Evolutionary conservation across 108 stramenopile species (phyloP), one percentile per base, ranked within the genome.

Genomic region (Pseudonitzschia pungens): DNA sequence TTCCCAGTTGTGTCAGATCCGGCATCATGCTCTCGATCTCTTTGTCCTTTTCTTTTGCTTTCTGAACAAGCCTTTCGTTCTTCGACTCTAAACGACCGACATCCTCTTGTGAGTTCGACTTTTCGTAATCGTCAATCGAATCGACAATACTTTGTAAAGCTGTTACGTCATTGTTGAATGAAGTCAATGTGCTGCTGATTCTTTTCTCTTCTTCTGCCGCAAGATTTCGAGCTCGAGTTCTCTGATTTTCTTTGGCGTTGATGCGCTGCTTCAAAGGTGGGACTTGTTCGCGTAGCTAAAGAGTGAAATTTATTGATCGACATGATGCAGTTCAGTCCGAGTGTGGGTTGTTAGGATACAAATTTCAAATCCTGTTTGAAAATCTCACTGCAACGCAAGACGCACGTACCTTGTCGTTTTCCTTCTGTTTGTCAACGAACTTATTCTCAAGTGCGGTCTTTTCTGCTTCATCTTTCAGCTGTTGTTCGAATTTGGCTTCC

Each of bases 401-500:
- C 32, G 62, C 24, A 33, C 62, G 40, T 63, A 63, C 62, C 62
- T 44, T 44, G 1, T 67, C 66, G 10, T 28, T 14, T 67, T 67
- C 66, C 15, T 57, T 32, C n/a, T 40, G 31, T 26, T 41, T 20
- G 2, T 24, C 40, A 43, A 75, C 41, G n/a, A 85, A 68, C 44
- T 68, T 42, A 11, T 84, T 68, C 26, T 75, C 79, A 36, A 93
- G 74, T 57, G 83, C 87, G 36, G 69, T 76, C 67, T 80, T 80
- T 56, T 80, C 71, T 53, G 78, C 77, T 0, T 71, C 73, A 26
- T 79, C 56, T 51, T 81, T 69, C 36, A 86, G 82, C 65, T 90
- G 87, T 54, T 87, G 77, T 24, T 79, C 82, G 73, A 78, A 89
- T 56, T 83, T 80, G 21, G 74, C 83, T 69, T 92, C 88, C 71